Percentiles rank a stretch among this genome's conserved stretches.
These are phyloP conservation scores for Dactylellina cionopaga DNA, from an alignment of 2,329 filamentous ascomycete species.

Conservation along the genomic window DNA sequence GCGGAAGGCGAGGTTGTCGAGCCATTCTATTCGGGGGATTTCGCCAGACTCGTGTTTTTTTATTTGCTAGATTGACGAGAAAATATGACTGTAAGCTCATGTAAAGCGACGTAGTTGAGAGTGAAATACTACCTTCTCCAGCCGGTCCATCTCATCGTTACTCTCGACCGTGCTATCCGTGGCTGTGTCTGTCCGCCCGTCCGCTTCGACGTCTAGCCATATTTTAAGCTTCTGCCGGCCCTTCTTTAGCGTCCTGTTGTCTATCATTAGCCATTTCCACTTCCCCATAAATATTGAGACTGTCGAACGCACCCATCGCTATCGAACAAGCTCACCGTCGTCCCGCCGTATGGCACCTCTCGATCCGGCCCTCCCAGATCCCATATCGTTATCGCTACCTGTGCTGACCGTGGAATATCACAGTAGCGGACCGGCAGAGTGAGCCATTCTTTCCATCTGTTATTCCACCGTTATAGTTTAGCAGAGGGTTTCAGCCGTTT, in stretches of 20 bases:
- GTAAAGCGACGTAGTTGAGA: not conserved
- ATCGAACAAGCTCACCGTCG: conserved; percentile 91
- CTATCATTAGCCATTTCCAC: conserved; percentile 19
- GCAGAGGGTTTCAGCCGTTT: not conserved
- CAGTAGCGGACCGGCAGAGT: conserved; percentile 85
- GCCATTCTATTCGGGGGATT: conserved; percentile 90
- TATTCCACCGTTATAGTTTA: not conserved
- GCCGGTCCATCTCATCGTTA: conserved; percentile 84
- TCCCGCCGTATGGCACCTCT: conserved; percentile 87
- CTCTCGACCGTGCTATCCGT: conserved; percentile 77
- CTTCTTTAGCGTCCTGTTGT: conserved; percentile 74
- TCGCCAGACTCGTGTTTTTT: conserved; percentile 99
- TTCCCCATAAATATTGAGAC: not conserved
- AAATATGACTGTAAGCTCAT: not conserved
- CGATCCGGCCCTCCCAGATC: conserved; percentile 79
- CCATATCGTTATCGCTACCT: conserved; percentile 93
- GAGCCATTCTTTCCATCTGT: conserved; percentile 95
- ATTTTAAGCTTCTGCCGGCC: conserved; percentile 91
- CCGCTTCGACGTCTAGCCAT: conserved; percentile 82
- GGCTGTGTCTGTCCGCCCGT: conserved; percentile 80
- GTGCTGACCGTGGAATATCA: conserved; percentile 80
- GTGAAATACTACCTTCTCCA: conserved; percentile 69
- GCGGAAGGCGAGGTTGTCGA: conserved; percentile 92
- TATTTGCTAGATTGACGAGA: conserved; percentile 67
- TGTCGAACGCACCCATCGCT: conserved; percentile 73